A percentile compares a stretch with the other conserved stretches of the same genome.
Evolutionary conservation across 257 asterid genomes (phyloP).

Genomic region (Cordia subcordata): DNA sequence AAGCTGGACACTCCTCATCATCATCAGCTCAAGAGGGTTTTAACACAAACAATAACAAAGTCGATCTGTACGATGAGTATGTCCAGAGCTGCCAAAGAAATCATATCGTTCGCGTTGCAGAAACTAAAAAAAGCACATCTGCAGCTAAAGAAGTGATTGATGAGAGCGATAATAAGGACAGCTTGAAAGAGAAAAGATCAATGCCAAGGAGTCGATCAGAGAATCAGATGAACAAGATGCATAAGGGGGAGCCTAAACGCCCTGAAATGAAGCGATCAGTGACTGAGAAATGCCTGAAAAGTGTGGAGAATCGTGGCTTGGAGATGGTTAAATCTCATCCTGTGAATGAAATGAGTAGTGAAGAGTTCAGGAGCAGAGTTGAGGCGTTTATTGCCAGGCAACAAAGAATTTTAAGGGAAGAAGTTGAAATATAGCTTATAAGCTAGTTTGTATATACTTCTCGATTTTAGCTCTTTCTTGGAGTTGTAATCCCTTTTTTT

Average conservation of each 20-base stretch:
- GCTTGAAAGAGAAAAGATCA: constrained; percentile 11
- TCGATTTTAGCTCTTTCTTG: neutral
- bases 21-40: constrained; percentile 19
- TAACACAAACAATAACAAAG: constrained; percentile 8
- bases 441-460: neutral
- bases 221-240: constrained; percentile 16
- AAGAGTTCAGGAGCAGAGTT: constrained; percentile 66
- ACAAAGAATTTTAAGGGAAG: constrained; percentile 71
- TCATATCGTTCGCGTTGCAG: constrained; percentile 3
- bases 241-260: constrained; percentile 20
- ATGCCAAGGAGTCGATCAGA: constrained; percentile 45
- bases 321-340: constrained; percentile 8
- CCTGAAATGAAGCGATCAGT: constrained; percentile 38
- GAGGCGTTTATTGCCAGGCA: constrained; percentile 85
- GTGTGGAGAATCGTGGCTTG: constrained; percentile 13
- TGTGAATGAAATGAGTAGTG: constrained; percentile 67
- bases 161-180: neutral
- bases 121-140: neutral
- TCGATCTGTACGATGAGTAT: constrained; percentile 51
- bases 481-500: too few species aligned
- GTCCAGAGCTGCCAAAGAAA: constrained; percentile 30
- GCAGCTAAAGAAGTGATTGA: neutral
- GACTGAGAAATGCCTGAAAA: constrained; percentile 42
- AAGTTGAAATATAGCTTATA: constrained; percentile 20
- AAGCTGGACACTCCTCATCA: constrained; percentile 36